phyloP scores from a whole-genome alignment of 352 stramenopile species.

The Phytophthora brassicae region DNA sequence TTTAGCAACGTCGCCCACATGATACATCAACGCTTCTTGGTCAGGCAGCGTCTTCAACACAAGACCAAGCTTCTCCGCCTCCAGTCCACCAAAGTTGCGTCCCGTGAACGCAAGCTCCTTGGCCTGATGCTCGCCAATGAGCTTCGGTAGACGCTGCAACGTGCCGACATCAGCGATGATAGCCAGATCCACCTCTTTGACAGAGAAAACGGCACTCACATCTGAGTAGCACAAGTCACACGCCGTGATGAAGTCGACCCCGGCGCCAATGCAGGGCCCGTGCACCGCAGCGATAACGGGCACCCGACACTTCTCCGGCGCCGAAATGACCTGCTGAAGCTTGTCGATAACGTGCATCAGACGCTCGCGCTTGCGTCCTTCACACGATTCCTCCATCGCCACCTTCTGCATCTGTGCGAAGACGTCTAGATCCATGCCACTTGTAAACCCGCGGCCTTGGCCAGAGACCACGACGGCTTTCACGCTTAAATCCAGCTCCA shows the following conservation, averaged over 20 bases:
- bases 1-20: slow-evolving; percentile 56
- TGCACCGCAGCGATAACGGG: slow-evolving; percentile 85
- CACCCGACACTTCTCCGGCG: slow-evolving; percentile 80
- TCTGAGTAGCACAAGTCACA: slow-evolving; percentile 88
- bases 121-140: slow-evolving; percentile 81
- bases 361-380: slow-evolving; percentile 78
- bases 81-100: slow-evolving; percentile 71
- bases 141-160: slow-evolving; percentile 83
- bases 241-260: slow-evolving; percentile 87
- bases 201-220: slow-evolving; percentile 76
- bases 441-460: slow-evolving; percentile 80
- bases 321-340: slow-evolving; percentile 86
- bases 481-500: slow-evolving; percentile 69
- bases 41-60: slow-evolving; percentile 75
- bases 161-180: slow-evolving; percentile 90
- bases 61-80: slow-evolving; percentile 77
- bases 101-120: slow-evolving; percentile 88
- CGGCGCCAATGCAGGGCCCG: slow-evolving; percentile 81
- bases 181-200: slow-evolving; percentile 89
- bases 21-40: slow-evolving; percentile 52
- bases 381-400: slow-evolving; percentile 58
- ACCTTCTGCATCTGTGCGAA: slow-evolving; percentile 80
- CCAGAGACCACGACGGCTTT: slow-evolving; percentile 80
- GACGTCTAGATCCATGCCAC: slow-evolving; percentile 89
- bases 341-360: slow-evolving; percentile 79